Evolutionary conservation across 2,329 filamentous ascomycete species (phyloP).

Genomic region (Trichoderma koningii): DNA sequence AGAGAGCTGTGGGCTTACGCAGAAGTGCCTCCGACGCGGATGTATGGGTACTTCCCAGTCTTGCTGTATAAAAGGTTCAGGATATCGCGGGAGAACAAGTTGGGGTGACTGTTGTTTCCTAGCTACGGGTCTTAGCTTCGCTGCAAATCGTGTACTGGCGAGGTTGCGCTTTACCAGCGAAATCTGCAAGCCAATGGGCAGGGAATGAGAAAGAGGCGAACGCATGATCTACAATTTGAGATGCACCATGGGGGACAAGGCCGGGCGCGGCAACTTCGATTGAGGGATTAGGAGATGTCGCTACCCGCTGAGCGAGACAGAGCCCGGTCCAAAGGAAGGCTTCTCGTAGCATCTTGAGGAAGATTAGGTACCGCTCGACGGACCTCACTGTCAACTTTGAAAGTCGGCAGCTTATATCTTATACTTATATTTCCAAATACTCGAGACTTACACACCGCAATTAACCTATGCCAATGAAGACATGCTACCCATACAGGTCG

Average conservation of each 20-base stretch:
- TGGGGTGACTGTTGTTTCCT: constrained; percentile 15
- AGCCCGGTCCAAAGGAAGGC: neutral
- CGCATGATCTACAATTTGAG: constrained; percentile 13
- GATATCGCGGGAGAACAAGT: constrained; percentile 15
- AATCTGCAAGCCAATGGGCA: constrained; percentile 14
- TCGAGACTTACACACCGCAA: neutral
- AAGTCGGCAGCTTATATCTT: neutral
- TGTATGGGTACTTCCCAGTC: constrained; percentile 14
- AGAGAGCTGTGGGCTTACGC: neutral
- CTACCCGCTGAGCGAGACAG: neutral
- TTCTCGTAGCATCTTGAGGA: neutral
- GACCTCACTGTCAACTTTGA: too few species aligned
- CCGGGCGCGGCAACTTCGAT: neutral
- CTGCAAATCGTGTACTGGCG: neutral
- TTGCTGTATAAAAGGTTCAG: constrained; percentile 3
- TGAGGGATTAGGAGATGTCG: neutral
- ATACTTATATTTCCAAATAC: neutral
- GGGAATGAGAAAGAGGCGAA: constrained; percentile 18
- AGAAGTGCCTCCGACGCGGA: constrained; percentile 11
- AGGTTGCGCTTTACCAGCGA: neutral
- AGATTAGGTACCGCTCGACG: neutral
- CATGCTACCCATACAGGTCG: constrained; percentile 3
- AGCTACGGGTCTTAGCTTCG: neutral
- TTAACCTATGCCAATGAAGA: constrained; percentile 14
- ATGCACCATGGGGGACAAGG: neutral